Percentiles rank a stretch among this genome's conserved stretches.
Evolutionary conservation across 495 filamentous ascomycete species (phyloP).

Genomic region (Oleoguttula mirabilis): DNA sequence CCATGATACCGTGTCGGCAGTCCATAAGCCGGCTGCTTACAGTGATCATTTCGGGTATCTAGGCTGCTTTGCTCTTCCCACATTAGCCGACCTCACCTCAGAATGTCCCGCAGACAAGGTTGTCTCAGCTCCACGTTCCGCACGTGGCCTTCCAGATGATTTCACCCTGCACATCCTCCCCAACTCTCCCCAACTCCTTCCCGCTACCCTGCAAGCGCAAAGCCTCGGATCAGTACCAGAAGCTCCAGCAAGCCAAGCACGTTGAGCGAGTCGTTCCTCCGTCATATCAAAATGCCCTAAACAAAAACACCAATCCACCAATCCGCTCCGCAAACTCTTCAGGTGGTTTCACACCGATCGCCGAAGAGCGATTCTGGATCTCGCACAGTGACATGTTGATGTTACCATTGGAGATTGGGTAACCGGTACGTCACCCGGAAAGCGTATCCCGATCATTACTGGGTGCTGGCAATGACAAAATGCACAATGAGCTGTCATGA

Average conservation of each 20-base stretch:
- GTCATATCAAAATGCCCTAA: conserved; percentile 5
- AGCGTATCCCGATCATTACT: neutral
- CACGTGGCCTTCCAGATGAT: no score
- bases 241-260: neutral
- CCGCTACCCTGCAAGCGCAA: neutral
- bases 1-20: no score
- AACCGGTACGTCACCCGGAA: neutral
- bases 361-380: conserved; percentile 23
- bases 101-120: no score
- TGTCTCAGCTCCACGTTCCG: no score
- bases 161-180: conserved; percentile 3
- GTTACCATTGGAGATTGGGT: conserved; percentile 18
- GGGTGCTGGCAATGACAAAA: conserved; percentile 20
- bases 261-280: neutral
- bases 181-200: neutral
- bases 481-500: conserved; percentile 21
- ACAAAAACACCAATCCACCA: conserved; percentile 26
- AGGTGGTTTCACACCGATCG: conserved; percentile 28
- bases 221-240: neutral
- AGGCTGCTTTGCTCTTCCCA: no score
- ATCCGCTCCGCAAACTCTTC: conserved; percentile 25
- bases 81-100: no score
- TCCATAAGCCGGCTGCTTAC: no score
- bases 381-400: conserved; percentile 20
- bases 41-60: no score